Percentiles rank a stretch among this genome's conserved stretches.
phyloP scores from a whole-genome alignment of 768 basidiomycete species.

The Termitomyces sp. region DNA sequence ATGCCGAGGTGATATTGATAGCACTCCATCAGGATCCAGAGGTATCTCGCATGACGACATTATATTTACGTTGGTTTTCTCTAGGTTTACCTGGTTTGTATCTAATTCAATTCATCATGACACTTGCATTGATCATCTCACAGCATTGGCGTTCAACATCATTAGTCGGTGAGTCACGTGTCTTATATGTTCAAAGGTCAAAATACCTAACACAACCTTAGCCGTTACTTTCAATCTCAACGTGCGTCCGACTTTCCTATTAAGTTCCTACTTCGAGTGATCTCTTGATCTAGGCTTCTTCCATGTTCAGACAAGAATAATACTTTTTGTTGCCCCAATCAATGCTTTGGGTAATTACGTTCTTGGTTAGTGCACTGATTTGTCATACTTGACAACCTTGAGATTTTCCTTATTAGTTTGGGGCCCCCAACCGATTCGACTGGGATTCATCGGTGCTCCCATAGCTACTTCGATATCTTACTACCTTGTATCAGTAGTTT shows the following conservation, averaged over 20 bases:
- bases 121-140: neutral
- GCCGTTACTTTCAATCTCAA: constrained; percentile 11
- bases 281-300: constrained; percentile 51
- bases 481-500: no score
- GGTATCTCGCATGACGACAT: neutral
- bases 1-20: constrained; percentile 2
- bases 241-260: neutral
- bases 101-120: neutral
- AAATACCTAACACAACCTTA: neutral
- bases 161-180: neutral
- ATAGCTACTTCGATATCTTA: no score
- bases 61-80: constrained; percentile 3
- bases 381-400: neutral
- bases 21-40: neutral
- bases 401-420: constrained; percentile 42
- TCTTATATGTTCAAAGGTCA: neutral
- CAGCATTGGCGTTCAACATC: neutral
- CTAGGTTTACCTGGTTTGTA: neutral
- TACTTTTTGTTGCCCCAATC: constrained; percentile 70
- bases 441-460: no score
- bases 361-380: constrained; percentile 44
- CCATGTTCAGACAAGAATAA: constrained; percentile 75
- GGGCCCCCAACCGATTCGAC: constrained; percentile 67
- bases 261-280: neutral
- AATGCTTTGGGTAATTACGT: constrained; percentile 79